A percentile compares a stretch with the other conserved stretches of the same genome.
Evolutionary conservation across 2,329 filamentous ascomycete species (phyloP).

Genomic region (Alternaria brassicicola): DNA sequence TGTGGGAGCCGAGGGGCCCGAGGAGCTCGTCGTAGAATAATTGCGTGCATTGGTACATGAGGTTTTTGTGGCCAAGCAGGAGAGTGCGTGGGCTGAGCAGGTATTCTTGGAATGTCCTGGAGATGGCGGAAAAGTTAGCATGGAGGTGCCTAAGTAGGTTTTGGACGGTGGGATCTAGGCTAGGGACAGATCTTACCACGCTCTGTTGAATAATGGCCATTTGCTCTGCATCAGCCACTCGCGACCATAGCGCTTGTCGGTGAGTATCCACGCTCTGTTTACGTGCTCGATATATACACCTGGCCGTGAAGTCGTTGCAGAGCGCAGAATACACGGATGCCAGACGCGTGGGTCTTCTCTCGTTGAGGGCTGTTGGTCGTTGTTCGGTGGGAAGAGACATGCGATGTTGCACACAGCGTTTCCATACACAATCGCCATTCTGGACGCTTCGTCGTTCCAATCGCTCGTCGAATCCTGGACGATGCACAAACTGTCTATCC

Average conservation of each 20-base stretch:
- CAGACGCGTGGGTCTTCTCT: slow-evolving; percentile 10
- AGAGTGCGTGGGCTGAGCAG: slow-evolving; percentile 18
- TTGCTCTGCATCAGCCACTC: slow-evolving; percentile 9
- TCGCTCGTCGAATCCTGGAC: slow-evolving; percentile 21
- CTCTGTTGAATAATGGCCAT: slow-evolving; percentile 23
- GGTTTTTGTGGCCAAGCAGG: slow-evolving; percentile 13
- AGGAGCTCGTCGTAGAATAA: slow-evolving; percentile 18
- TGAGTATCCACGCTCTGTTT: background rate
- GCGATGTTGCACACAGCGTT: slow-evolving; percentile 20
- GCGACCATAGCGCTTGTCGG: background rate
- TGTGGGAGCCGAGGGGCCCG: background rate
- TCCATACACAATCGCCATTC: slow-evolving; percentile 21
- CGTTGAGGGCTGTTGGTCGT: background rate
- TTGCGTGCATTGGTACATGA: slow-evolving; percentile 21
- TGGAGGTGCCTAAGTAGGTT: too few species aligned
- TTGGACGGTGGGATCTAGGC: background rate
- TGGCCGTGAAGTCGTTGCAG: background rate
- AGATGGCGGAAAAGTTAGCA: too few species aligned
- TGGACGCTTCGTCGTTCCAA: slow-evolving; percentile 15
- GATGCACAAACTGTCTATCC: slow-evolving; percentile 32
- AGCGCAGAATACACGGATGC: slow-evolving; percentile 12
- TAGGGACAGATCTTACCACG: slow-evolving; percentile 9
- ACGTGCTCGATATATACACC: slow-evolving; percentile 13
- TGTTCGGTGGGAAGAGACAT: slow-evolving; percentile 6
- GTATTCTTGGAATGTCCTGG: slow-evolving; percentile 26